Evolutionary conservation across 2,329 filamentous ascomycete genomes (phyloP).

Genomic region (Mollisia scopiformis): DNA sequence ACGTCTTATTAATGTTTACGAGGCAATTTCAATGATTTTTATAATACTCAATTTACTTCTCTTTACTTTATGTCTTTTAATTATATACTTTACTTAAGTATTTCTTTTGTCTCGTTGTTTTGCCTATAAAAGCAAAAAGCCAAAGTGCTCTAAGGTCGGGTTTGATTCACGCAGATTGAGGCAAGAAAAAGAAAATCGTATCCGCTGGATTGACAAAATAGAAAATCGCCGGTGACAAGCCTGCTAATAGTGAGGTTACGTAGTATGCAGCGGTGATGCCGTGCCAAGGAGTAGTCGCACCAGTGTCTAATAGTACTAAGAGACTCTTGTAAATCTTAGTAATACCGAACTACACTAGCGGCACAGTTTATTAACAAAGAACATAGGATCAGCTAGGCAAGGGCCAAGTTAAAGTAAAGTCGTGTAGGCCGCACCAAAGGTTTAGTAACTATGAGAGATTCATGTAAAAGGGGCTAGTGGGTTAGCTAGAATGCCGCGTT

Average conservation of each 20-base stretch:
- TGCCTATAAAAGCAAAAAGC: neutral
- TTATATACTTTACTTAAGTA: constrained; percentile 1
- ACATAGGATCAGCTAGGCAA: neutral
- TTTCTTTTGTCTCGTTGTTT: neutral
- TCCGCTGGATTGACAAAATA: constrained; percentile 12
- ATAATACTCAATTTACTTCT: neutral
- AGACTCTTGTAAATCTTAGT: constrained; percentile 17
- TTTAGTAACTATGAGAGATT: constrained; percentile 8
- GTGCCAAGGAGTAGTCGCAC: constrained; percentile 16
- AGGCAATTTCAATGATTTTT: constrained; percentile 2
- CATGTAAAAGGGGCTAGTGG: constrained; percentile 3
- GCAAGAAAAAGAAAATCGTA: constrained; percentile 12
- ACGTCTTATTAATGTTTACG: neutral
- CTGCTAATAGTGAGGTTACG: constrained; percentile 11
- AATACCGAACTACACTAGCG: constrained; percentile 8
- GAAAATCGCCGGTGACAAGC: constrained; percentile 12
- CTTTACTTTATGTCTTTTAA: neutral
- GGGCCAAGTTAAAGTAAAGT: constrained; percentile 4
- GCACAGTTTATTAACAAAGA: constrained; percentile 11
- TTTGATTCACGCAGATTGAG: constrained; percentile 3
- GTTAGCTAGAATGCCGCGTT: neutral
- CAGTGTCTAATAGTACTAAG: constrained; percentile 11
- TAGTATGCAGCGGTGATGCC: constrained; percentile 13
- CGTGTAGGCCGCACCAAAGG: constrained; percentile 9
- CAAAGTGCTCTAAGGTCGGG: constrained; percentile 1